Conservation (phyloP, 108 stramenopile species). For the Aurantiochytrium sp. region DNA sequence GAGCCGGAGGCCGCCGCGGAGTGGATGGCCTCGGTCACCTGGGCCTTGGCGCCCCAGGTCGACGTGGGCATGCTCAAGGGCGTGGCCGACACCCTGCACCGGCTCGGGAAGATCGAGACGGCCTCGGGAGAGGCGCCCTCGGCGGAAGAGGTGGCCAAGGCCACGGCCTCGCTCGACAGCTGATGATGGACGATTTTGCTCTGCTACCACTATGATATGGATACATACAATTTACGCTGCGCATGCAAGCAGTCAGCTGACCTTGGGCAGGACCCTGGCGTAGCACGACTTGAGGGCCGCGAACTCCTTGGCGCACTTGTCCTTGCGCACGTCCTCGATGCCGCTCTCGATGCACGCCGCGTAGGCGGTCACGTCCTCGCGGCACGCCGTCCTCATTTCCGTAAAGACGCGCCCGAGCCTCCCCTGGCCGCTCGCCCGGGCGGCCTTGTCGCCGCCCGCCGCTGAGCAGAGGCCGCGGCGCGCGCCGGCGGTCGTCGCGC, state of each 20-base stretch:
- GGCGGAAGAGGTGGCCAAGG: neutral
- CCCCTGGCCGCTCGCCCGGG: neutral
- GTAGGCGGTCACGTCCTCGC: neutral
- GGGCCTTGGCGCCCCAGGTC: neutral
- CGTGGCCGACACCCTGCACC: constrained; percentile 6
- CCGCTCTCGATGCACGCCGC: neutral
- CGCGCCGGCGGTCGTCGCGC: too few species aligned
- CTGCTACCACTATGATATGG: neutral
- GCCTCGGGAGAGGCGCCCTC: neutral
- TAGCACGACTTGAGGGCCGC: neutral
- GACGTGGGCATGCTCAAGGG: constrained; percentile 11
- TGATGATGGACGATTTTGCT: neutral
- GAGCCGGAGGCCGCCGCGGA: neutral
- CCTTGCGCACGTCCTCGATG: neutral
- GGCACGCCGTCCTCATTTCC: neutral
- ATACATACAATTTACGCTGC: too few species aligned
- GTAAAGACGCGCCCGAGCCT: neutral
- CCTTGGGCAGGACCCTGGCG: neutral
- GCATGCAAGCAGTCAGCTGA: too few species aligned
- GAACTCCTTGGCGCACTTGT: neutral
- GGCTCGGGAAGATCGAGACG: neutral
- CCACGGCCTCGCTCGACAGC: neutral
- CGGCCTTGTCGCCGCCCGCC: too few species aligned
- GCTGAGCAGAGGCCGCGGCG: too few species aligned
- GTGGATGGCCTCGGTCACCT: constrained; percentile 28